These are phyloP conservation scores for Diphasiastrum complanatum DNA, from an alignment of 83 land plant species.

Conservation along the genomic window DNA sequence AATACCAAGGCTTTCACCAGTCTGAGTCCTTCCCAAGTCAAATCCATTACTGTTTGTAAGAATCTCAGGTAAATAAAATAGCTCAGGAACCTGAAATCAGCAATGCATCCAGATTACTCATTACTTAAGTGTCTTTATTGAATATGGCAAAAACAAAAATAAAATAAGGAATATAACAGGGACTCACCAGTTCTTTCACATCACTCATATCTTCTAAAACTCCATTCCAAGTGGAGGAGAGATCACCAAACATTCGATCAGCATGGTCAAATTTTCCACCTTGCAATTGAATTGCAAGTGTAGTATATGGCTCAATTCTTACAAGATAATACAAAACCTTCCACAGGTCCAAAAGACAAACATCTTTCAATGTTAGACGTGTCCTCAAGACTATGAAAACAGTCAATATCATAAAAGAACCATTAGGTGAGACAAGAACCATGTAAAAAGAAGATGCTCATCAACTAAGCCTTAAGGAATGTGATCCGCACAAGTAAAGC, in stretches of 20 bases:
- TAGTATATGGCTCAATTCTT: conserved; percentile 87
- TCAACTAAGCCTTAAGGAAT: no score
- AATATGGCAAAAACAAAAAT: no score
- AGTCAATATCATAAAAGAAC: no score
- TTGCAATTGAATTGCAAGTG: conserved; percentile 83
- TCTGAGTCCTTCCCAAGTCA: conserved; percentile 74
- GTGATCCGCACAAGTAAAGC: no score
- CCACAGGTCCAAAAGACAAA: no score
- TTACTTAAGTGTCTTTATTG: no score
- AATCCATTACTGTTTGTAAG: conserved; percentile 61
- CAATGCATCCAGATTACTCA: no score
- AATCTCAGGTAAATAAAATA: conserved; percentile 87
- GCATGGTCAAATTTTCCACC: conserved; percentile 97
- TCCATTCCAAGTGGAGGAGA: conserved; percentile 86
- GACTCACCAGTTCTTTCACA: conserved; percentile 89
- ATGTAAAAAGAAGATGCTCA: no score
- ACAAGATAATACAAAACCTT: conserved; percentile 89
- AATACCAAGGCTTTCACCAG: conserved; percentile 73
- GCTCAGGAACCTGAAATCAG: conserved; percentile 87
- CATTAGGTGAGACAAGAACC: no score
- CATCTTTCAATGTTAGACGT: no score
- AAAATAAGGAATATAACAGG: not conserved
- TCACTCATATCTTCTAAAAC: conserved; percentile 97
- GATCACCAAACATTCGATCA: conserved; percentile 85
- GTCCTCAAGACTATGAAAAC: no score